A percentile compares a stretch with the other conserved stretches of the same genome.
Conservation (phyloP, 129 eudicot genomes). For the Sambucus nigra region DNA sequence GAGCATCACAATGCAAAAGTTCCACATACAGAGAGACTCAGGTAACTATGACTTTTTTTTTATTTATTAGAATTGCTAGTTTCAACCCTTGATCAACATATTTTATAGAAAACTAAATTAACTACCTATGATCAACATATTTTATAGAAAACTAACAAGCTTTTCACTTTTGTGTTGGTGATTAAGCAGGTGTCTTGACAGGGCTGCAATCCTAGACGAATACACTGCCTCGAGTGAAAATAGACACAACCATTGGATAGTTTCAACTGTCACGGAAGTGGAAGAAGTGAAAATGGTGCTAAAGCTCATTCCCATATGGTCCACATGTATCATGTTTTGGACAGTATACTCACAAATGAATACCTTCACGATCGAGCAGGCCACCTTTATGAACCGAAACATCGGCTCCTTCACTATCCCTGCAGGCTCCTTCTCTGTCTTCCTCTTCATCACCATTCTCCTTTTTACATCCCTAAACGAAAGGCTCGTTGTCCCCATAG, state of each 20-base stretch:
- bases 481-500: constrained; percentile 56
- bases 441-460: constrained; percentile 76
- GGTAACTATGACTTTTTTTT: no score
- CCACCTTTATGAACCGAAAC: constrained; percentile 74
- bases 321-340: constrained; percentile 94
- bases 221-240: constrained; percentile 26
- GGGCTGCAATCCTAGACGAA: constrained; percentile 73
- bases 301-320: constrained; percentile 86
- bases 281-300: constrained; percentile 94
- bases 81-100: no score
- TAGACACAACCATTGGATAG: constrained; percentile 40
- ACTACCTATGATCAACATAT: background rate
- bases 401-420: constrained; percentile 60
- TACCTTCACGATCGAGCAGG: constrained; percentile 94
- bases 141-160: background rate
- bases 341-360: constrained; percentile 97
- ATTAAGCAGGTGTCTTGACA: constrained; percentile 59
- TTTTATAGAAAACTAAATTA: no score
- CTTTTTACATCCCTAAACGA: constrained; percentile 85
- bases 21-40: constrained; percentile 47
- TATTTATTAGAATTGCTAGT: no score
- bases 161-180: background rate
- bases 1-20: constrained; percentile 45
- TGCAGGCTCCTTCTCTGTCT: constrained; percentile 77
- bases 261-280: constrained; percentile 74